Evolutionary conservation across 164 flowering plant genomes (phyloP).

Genomic region (Brasenia schreberi): DNA sequence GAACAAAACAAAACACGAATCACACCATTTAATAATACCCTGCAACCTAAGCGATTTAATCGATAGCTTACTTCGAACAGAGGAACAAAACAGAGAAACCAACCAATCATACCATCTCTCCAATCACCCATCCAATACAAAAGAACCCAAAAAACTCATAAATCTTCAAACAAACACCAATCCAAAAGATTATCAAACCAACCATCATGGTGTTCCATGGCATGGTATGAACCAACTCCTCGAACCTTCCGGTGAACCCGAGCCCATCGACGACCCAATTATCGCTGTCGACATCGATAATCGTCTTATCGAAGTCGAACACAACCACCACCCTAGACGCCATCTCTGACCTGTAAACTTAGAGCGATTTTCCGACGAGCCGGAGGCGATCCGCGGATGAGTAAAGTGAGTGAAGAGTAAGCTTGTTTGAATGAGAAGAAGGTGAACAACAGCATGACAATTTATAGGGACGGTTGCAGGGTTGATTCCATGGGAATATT

Average conservation of each 20-base stretch:
- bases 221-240: conserved; percentile 40
- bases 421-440: too few species aligned
- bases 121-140: too few species aligned
- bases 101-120: too few species aligned
- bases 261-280: conserved; percentile 57
- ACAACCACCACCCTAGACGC: conserved; percentile 42
- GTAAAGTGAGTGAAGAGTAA: too few species aligned
- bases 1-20: not conserved
- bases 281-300: conserved; percentile 76
- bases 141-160: conserved; percentile 1
- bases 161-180: not conserved
- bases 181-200: not conserved
- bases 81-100: too few species aligned
- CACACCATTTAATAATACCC: too few species aligned
- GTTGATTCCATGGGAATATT: not conserved
- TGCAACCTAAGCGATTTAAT: too few species aligned
- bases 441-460: not conserved
- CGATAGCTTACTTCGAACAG: too few species aligned
- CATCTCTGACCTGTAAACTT: not conserved
- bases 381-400: not conserved
- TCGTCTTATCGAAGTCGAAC: conserved; percentile 77
- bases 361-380: not conserved
- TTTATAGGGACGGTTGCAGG: not conserved
- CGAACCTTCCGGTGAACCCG: conserved; percentile 45
- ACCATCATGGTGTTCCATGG: conserved; percentile 94